Conservation (phyloP, 345 rosid genomes). For the Crucihimalaya himalaica region DNA sequence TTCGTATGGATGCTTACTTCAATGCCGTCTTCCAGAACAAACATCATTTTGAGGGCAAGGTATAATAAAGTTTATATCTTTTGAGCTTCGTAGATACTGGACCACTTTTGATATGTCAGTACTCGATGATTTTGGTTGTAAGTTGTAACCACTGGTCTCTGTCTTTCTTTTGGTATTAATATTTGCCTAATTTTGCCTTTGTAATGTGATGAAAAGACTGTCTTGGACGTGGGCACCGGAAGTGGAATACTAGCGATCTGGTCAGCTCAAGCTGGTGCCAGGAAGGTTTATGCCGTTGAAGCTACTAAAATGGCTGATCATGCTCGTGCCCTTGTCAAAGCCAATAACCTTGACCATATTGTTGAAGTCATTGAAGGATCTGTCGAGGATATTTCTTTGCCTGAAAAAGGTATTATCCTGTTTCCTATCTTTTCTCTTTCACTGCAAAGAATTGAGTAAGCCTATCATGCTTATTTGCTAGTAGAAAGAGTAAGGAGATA, state of each 20-base stretch:
- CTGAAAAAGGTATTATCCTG: slow-evolving; percentile 72
- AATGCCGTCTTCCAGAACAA: slow-evolving; percentile 75
- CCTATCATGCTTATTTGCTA: background rate
- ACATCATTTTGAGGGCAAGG: slow-evolving; percentile 86
- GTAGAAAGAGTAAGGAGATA: background rate
- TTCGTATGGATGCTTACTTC: slow-evolving; percentile 97
- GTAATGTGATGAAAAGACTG: slow-evolving; percentile 60
- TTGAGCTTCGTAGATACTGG: background rate
- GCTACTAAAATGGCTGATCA: slow-evolving; percentile 95
- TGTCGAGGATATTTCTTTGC: slow-evolving; percentile 75
- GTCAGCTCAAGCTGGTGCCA: slow-evolving; percentile 99
- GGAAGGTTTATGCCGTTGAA: slow-evolving; percentile 96
- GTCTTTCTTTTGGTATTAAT: background rate
- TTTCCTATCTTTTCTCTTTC: background rate
- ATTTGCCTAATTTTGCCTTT: background rate
- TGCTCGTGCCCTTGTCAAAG: slow-evolving; percentile 80
- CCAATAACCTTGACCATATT: slow-evolving; percentile 68
- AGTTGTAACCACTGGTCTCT: background rate
- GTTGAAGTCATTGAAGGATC: slow-evolving; percentile 91
- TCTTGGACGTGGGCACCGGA: slow-evolving; percentile 97
- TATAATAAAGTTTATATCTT: slow-evolving; percentile 25
- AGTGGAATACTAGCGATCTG: slow-evolving; percentile 99
- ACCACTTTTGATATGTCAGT: background rate
- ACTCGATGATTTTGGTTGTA: background rate
- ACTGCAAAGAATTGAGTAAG: background rate